Base-by-base conservation (phyloP, 176 grass and related monocot genomes). In the Rhipidocladum racemiflorum region DNA sequence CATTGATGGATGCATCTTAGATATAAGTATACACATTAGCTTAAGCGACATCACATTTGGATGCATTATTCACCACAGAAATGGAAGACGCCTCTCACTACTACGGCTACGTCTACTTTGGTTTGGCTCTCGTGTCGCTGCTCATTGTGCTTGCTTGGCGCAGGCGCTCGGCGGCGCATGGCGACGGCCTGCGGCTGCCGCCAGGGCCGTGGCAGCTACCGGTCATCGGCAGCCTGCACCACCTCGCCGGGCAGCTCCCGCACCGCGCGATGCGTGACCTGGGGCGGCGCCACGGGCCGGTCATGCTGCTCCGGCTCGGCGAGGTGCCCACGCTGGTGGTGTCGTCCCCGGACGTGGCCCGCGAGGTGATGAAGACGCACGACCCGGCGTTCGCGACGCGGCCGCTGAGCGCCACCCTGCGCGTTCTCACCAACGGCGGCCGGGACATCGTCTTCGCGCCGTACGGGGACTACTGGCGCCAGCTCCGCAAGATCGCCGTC, bases 381-480 rank as follows among this genome's bases (percentile, higher is more conserved):
- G 87, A 92, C 29, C 3, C 28, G 14, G 48, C n/a, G 15, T 89
- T 89, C 32, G 60, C 84, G 8, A 44, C 13, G 24, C 75, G 90
- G 18, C 87, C 90, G 45, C 34, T 69, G 39, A 56, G 51, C 28
- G 18, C 87, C 3, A 75, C 80, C 35, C n/a, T 80, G n/a, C 34
- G 87, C 24, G 77, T 69, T 30, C 16, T 92, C 6, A 65, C 40
- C 44, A 80, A 65, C 87, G 80, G 57, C 25, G 81, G 75, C 65
- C 29, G 39, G 8, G 89, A 90, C 75, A 86, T 97, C 45, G 32
- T 81, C 80, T 93, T 91, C 63, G 80, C 91, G 1, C 89, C 94
- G 3, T 91, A 94, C 82, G 87, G 94, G 0, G 78, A 79, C 0
- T 78, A 92, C 75, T 97, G 94, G 94, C 85, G 87, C 46, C 91